phyloP scores from a whole-genome alignment of 2,329 filamentous ascomycete species.

The Diaporthe sp. region DNA sequence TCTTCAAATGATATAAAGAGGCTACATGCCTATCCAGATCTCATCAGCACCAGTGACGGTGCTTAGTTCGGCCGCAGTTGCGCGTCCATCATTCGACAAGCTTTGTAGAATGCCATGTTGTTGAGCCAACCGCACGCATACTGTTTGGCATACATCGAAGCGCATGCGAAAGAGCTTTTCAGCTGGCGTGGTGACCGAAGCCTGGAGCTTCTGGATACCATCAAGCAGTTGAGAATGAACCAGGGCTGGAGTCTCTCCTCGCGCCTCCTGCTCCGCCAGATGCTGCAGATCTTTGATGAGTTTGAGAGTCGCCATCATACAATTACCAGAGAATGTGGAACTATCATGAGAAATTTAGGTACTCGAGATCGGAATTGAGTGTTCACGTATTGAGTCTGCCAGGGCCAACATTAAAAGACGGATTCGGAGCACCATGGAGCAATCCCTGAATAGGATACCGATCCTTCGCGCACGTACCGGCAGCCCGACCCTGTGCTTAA shows the following conservation, averaged over 20 bases:
- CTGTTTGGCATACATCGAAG: background rate
- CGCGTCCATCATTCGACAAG: background rate
- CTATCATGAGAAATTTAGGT: background rate
- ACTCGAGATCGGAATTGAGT: background rate
- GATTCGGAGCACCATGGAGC: background rate
- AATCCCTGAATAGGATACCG: background rate
- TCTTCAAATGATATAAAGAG: background rate
- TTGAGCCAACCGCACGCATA: slow-evolving; percentile 1
- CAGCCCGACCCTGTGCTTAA: background rate
- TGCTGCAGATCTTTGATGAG: background rate
- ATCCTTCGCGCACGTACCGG: background rate
- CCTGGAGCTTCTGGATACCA: background rate
- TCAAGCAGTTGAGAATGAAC: background rate
- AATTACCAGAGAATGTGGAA: background rate
- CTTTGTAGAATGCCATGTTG: slow-evolving; percentile 1
- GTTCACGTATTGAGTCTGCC: too few relatives aligned
- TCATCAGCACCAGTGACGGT: background rate
- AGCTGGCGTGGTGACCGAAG: background rate
- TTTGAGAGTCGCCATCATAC: background rate
- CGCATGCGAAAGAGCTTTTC: background rate
- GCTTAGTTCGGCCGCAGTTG: background rate
- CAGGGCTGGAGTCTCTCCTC: background rate
- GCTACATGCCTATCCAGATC: background rate
- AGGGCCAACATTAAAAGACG: background rate
- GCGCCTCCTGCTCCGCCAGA: background rate